phyloP scores from a whole-genome alignment of 805 yeast genomes.

The Candida nemodendra region DNA sequence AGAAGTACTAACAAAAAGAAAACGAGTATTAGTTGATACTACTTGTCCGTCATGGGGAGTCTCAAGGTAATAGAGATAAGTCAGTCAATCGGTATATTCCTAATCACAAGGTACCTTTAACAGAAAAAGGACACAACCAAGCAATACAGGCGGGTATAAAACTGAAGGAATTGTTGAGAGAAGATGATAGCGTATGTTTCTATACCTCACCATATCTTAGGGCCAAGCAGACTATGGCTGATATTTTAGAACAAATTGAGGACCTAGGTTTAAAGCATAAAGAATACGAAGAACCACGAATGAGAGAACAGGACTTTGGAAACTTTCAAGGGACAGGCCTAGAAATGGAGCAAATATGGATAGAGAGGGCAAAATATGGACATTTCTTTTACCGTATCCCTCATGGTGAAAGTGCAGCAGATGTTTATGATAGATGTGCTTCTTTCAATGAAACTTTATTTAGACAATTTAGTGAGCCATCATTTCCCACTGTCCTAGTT shows the following conservation, averaged over 20 bases:
- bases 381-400: conserved; percentile 88
- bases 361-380: conserved; percentile 84
- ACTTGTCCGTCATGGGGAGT: conserved; percentile 88
- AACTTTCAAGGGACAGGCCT: conserved; percentile 78
- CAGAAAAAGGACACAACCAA: conserved; percentile 66
- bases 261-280: conserved; percentile 45
- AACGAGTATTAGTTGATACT: conserved; percentile 49
- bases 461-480: conserved; percentile 68
- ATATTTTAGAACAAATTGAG: conserved; percentile 55
- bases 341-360: conserved; percentile 80
- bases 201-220: conserved; percentile 86
- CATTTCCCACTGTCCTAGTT: conserved; percentile 78
- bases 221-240: conserved; percentile 80
- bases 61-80: conserved; percentile 87
- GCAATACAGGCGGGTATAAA: conserved; percentile 59
- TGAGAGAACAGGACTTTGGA: conserved; percentile 95
- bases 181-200: conserved; percentile 63
- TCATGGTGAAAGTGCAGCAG: conserved; percentile 94
- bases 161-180: conserved; percentile 32
- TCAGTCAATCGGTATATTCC: conserved; percentile 74
- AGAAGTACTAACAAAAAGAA: conserved; percentile 14
- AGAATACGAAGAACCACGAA: conserved; percentile 82
- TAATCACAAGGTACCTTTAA: conserved; percentile 76
- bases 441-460: conserved; percentile 85
- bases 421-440: conserved; percentile 87